Base-by-base conservation (phyloP, 345 rosid species). In the Aethionema arabicum region DNA sequence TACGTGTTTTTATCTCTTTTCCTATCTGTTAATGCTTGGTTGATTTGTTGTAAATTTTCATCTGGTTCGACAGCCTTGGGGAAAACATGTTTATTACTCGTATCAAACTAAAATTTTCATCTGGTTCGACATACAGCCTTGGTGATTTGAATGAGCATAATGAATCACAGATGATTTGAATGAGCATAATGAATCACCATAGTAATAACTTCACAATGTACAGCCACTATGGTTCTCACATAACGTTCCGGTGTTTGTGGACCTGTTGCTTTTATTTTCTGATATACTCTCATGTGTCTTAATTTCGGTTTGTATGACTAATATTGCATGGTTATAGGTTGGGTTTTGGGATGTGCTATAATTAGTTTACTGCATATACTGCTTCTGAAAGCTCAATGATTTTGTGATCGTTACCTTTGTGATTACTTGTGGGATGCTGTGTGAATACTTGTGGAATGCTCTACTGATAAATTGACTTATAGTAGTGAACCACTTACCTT, bases 1-100 rank as follows among this genome's bases (percentile, higher is more conserved):
- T 93, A 79, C 66, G 99, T 77, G 42, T 29, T 12, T 65, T 39
- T 45, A 43, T 12, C 44, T 63, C 61, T 35, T 72, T 32, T 1
- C 13, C 1, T 56, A 47, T 37, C 9, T 65, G 21, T 65, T 50
- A 35, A 56, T 58, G 31, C 14, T 52, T 7, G n/a, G 47, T 59
- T 59, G 27, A 43, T 44, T 67, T 52, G 44, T 38, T 45, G 46
- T 13, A 12, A 14, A 15, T 39, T 16, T 57, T 49, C 7, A 40
- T 58, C 42, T 36, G 48, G 35, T 65, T 36, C 14, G 41, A 68
- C 60, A 61, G 32, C n/a, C 45, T 36, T 46, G 50, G 46, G 43
- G 13, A 27, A 40, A 54, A 45, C 48, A 54, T 46, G 52, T 69
- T 48, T 40, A 45, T 52, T 32, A 27, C 56, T 16, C 14, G 55